A percentile compares a stretch with the other conserved stretches of the same genome.
phyloP scores from a whole-genome alignment of 75 land plant species.

The Isoetes taiwanensis region DNA sequence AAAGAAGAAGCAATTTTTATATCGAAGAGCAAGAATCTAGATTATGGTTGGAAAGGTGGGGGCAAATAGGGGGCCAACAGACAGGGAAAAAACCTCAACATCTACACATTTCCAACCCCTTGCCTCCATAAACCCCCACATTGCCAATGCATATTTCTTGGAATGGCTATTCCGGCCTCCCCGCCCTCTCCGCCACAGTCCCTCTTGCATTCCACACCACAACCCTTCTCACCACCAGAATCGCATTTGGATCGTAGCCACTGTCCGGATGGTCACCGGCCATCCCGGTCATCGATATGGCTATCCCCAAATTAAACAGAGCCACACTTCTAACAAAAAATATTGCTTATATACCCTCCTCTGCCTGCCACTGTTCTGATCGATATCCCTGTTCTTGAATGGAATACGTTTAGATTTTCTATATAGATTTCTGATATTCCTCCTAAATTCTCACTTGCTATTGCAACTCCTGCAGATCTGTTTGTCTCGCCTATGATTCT shows the following conservation, averaged over 20 bases:
- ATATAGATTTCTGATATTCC: conserved; percentile 32
- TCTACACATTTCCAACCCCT: no score
- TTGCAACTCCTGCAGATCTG: conserved; percentile 25
- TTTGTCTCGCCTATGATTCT: conserved; percentile 33
- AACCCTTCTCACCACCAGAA: conserved; percentile 35
- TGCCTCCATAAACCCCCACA: no score
- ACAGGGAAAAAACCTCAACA: no score
- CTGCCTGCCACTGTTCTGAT: conserved; percentile 33
- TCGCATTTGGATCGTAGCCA: conserved; percentile 39
- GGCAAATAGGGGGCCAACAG: no score
- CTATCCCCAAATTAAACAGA: conserved; percentile 30
- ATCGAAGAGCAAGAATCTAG: no score
- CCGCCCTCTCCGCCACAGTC: conserved; percentile 26
- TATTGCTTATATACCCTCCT: no score
- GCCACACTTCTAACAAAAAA: no score
- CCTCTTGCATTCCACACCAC: conserved; percentile 36
- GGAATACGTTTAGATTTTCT: conserved; percentile 23
- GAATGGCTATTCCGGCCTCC: no score
- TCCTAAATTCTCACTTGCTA: conserved; percentile 52
- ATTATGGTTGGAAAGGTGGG: no score
- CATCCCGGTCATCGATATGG: conserved; percentile 36
- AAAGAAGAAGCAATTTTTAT: no score
- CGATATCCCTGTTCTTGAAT: conserved; percentile 28
- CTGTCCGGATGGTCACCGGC: conserved; percentile 53
- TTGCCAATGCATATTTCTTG: no score